Base-by-base conservation (phyloP, 2,329 filamentous ascomycete species). In the Arachnomyces sp. region DNA sequence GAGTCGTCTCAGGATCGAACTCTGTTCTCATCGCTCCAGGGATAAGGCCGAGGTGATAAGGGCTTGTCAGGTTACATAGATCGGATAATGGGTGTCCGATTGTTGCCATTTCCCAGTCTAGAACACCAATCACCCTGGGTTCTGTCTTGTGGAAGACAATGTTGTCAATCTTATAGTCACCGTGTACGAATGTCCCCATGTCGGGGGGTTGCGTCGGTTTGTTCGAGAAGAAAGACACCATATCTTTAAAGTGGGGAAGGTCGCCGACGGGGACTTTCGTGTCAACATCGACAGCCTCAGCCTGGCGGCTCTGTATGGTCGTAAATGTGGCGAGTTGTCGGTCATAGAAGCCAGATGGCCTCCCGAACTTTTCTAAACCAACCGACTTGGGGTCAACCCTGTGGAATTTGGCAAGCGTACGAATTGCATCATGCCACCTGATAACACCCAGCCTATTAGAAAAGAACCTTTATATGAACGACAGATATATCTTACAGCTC, bases 101-200 rank as follows among this genome's bases (percentile, higher is more conserved):
- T 0, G 92, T 96, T 28, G 87, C 88, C 87, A 98, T 94, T 68
- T 96, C 92, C 90, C 90, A 96, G 66, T 98, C 92, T 4, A 96
- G 67, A 40, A 96, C 88, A 3, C 90, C 92, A 63, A 96, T 89
- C 9, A 96, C 89, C 39, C 81, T 72, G 4, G 89, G 79, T 60
- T 90, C 83, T 0, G 84, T 89, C 65, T 84, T 84, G 68, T 95
- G 86, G 61, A 94, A 98, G 31, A 92, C 79, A 49, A 90, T 61
- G 53, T 92, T 92, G 61, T 92, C 84, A 55, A 90, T 94, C 70
- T 96, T 98, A 71, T 90, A 98, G 63, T 98, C 92, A 28, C 92
- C 92, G 57, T 96, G 92, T 20, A 96, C 81, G 47, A 95, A 74
- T 3, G 81, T 82, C 15, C 76, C 79, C 46, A 84, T 73, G 59